phyloP scores from a whole-genome alignment of 129 eudicot genomes.

The Centella asiatica region DNA sequence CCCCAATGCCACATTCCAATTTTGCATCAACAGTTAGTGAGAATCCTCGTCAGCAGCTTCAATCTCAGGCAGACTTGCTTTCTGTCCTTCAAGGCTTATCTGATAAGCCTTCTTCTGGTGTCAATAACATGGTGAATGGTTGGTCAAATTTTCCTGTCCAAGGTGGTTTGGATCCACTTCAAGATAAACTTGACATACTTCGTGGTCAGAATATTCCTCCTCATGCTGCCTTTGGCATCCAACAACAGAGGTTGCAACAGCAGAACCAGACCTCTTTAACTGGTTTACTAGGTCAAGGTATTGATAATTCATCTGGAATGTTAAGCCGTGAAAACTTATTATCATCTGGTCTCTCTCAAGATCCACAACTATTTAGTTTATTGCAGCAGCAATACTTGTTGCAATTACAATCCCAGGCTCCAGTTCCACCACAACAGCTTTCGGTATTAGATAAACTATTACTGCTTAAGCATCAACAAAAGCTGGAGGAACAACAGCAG shows the following conservation, averaged over 20 bases:
- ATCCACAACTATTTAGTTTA: constrained; percentile 54
- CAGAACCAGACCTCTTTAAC: constrained; percentile 42
- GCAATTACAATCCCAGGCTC: constrained; percentile 62
- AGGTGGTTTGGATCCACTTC: constrained; percentile 54
- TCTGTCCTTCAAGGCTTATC: constrained; percentile 65
- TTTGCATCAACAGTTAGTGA: constrained; percentile 40
- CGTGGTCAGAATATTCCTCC: constrained; percentile 50
- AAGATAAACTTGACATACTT: constrained; percentile 43
- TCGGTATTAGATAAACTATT: constrained; percentile 57
- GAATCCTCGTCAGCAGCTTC: constrained; percentile 28
- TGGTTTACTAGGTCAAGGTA: constrained; percentile 32
- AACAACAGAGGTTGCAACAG: constrained; percentile 41
- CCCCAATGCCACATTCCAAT: constrained; percentile 39
- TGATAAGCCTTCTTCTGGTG: constrained; percentile 40
- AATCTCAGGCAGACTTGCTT: constrained; percentile 45
- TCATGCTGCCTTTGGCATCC: constrained; percentile 52
- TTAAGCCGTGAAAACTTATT: constrained; percentile 53
- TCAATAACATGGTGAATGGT: constrained; percentile 32
- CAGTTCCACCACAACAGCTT: constrained; percentile 50
- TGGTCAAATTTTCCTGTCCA: constrained; percentile 72
- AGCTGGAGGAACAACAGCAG: constrained; percentile 54
- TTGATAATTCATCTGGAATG: constrained; percentile 35
- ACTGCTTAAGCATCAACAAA: constrained; percentile 50
- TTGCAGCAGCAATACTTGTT: constrained; percentile 72
- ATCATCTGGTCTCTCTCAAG: constrained; percentile 66